These are phyloP conservation scores for Cyberlindnera euphorbiiphila DNA, from an alignment of 805 yeast species.

Conservation along the genomic window DNA sequence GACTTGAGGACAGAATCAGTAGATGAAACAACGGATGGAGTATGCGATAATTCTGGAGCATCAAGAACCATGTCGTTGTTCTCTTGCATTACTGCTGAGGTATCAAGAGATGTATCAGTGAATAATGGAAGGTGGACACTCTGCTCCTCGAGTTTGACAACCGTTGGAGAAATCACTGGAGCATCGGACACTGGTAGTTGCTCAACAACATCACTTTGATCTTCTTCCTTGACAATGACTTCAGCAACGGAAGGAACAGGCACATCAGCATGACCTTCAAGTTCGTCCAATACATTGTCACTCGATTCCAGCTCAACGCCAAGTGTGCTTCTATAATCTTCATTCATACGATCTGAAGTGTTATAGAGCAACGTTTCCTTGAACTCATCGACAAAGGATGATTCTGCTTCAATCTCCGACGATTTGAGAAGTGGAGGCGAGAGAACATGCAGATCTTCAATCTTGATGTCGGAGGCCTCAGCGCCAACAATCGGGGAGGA, in stretches of 20 bases:
- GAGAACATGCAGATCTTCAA: constrained; percentile 6
- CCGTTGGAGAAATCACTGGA: too few species aligned
- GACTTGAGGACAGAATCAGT: constrained; percentile 1
- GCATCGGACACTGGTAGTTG: too few species aligned
- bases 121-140: too few species aligned
- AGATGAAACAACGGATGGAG: neutral
- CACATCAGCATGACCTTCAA: too few species aligned
- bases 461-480: constrained; percentile 1
- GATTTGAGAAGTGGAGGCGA: constrained; percentile 11
- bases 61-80: too few species aligned
- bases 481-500: constrained; percentile 7
- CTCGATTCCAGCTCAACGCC: neutral
- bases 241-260: too few species aligned
- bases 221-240: too few species aligned
- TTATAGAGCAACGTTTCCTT: constrained; percentile 17
- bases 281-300: constrained; percentile 4
- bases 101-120: too few species aligned
- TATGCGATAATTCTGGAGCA: too few species aligned
- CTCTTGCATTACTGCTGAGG: too few species aligned
- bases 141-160: too few species aligned
- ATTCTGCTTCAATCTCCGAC: constrained; percentile 5
- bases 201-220: too few species aligned
- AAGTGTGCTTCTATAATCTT: constrained; percentile 10
- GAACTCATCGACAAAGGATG: constrained; percentile 21
- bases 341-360: constrained; percentile 16